Conservation (phyloP, 208 protist species). For the Herpetomonas samuelpessoai region DNA sequence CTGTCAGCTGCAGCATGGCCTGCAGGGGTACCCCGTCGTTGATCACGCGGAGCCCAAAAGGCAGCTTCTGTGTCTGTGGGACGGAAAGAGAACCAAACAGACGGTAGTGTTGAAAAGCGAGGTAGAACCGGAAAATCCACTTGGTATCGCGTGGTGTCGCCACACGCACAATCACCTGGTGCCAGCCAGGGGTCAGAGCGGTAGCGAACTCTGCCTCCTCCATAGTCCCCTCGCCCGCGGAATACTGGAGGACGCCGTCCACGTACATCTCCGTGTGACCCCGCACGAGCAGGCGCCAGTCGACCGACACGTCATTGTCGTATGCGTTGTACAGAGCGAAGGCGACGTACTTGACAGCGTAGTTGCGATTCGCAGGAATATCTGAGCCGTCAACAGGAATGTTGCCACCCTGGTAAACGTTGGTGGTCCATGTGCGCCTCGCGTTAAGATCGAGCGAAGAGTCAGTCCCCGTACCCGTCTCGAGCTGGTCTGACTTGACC, state of each 20-base stretch:
- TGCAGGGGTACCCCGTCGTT: not conserved
- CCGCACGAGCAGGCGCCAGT: not conserved
- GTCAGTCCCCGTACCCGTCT: not conserved
- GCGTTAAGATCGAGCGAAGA: not conserved
- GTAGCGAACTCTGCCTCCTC: not conserved
- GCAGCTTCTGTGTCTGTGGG: not conserved
- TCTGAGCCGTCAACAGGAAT: not conserved
- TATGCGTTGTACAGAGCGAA: not conserved
- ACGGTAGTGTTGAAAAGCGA: not conserved
- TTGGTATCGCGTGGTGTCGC: not conserved
- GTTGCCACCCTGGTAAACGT: not conserved
- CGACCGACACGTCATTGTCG: not conserved
- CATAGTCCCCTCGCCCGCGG: not conserved
- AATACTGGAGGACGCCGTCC: not conserved
- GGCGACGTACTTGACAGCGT: not conserved
- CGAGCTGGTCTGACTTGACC: not conserved
- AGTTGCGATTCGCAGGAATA: not conserved
- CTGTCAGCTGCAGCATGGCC: not conserved
- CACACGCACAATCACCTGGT: constrained; percentile 1
- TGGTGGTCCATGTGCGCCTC: not conserved
- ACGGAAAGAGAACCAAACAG: not conserved
- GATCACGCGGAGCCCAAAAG: not conserved
- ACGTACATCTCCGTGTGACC: not conserved
- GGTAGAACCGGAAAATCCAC: not conserved
- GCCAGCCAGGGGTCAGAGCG: constrained; percentile 1